Conservation (phyloP, 2,329 filamentous ascomycete species). For the Fusarium sp. region DNA sequence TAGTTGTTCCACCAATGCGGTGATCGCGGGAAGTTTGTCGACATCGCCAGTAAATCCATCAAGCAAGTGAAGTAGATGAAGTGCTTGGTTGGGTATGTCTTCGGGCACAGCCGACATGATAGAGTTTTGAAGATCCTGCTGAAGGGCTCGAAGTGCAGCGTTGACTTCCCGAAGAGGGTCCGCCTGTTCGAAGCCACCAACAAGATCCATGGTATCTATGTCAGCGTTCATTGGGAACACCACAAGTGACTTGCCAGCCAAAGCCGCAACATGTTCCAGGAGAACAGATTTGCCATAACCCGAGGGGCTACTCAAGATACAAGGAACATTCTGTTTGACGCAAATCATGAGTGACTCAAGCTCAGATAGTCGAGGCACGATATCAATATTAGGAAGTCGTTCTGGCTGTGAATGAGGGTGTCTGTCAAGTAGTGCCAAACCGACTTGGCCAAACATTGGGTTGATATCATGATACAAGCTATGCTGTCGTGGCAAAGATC, state of each 20-base stretch:
- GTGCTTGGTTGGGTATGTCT: slow-evolving; percentile 59
- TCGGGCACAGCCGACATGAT: slow-evolving; percentile 63
- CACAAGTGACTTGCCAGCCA: slow-evolving; percentile 80
- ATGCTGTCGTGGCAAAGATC: slow-evolving; percentile 62
- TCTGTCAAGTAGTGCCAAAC: slow-evolving; percentile 77
- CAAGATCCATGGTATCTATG: slow-evolving; percentile 95
- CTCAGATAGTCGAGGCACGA: slow-evolving; percentile 72
- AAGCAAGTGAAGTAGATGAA: slow-evolving; percentile 66
- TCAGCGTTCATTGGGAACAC: slow-evolving; percentile 94
- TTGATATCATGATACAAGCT: slow-evolving; percentile 80
- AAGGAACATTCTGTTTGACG: slow-evolving; percentile 86
- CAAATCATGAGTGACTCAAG: slow-evolving; percentile 91
- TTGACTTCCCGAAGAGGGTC: slow-evolving; percentile 82
- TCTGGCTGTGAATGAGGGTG: slow-evolving; percentile 66
- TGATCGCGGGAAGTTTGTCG: slow-evolving; percentile 54
- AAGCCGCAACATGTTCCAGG: slow-evolving; percentile 82
- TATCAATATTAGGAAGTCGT: slow-evolving; percentile 63
- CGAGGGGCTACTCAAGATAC: slow-evolving; percentile 86
- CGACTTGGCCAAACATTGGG: slow-evolving; percentile 78
- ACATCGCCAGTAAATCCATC: slow-evolving; percentile 56
- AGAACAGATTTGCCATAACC: slow-evolving; percentile 89
- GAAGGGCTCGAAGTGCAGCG: slow-evolving; percentile 62
- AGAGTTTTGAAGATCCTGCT: slow-evolving; percentile 63
- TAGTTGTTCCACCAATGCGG: slow-evolving; percentile 55
- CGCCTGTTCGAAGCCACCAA: slow-evolving; percentile 95